Base-by-base conservation (phyloP, 2,329 filamentous ascomycete species). In the Fusarium verticillioides region DNA sequence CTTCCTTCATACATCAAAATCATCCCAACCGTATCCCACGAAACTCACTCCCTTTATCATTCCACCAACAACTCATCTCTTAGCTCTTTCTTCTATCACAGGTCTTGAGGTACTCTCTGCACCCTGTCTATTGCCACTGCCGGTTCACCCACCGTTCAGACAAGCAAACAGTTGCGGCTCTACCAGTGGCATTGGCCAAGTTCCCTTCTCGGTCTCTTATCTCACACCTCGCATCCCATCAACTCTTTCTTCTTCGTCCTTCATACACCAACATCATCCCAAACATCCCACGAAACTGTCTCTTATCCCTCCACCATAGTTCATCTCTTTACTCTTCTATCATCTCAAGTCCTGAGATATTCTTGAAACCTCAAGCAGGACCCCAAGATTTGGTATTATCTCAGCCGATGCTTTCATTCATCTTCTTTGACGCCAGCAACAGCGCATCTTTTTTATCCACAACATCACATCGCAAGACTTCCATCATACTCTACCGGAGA, bases 121-220 rank as follows among this genome's bases (percentile, higher is more conserved):
- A 16, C 5, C 10, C 15, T 18, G 28, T n/a, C 11, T 9, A n/a
- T 21, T 18, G 16, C 28, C 7, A 18, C 28, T 32, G 30, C 7
- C 11, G 13, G 9, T 5, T 34, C 5, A 19, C 2, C 11, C 11
- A 13, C 8, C 1, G 4, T 1, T 10, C 32, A 7, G 23, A 34
- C 9, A 26, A 28, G 21, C 18, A 28, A 52, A n/a, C 50, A 26
- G 11, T 13, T 11, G 2, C 19, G 19, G 9, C 8, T 15, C 23
- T 15, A 8, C n/a, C 18, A 26, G 12, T 53, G 23, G 19, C 9
- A 28, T 11, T 8, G 5, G 4, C 15, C 18, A 5, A 0, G 18
- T 5, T 4, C 2, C 18, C 1, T 53, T 21, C 3, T 21, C 0
- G 1, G 10, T 28, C 23, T 2, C 12, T 28, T 37, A 21, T 2